Conservation (phyloP, 495 filamentous ascomycete genomes). For the Chaetomium fimeti region DNA sequence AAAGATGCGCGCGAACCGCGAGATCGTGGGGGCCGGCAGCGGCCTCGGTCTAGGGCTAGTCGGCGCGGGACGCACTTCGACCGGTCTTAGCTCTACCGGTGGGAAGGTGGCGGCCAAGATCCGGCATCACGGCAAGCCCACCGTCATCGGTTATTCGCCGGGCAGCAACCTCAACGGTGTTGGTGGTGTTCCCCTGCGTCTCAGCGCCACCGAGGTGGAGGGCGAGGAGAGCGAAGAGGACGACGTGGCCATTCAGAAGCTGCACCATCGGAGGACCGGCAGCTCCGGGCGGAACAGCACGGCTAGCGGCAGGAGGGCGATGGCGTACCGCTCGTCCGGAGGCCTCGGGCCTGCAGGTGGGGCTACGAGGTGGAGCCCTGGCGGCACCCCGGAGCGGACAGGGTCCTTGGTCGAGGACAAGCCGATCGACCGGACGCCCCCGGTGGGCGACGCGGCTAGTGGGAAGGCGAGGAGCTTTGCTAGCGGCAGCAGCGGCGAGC, state of each 20-base stretch:
- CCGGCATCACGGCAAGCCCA: constrained; percentile 71
- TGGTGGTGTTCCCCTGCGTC: constrained; percentile 78
- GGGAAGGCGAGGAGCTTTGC: constrained; percentile 47
- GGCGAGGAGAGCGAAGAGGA: constrained; percentile 78
- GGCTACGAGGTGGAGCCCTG: constrained; percentile 62
- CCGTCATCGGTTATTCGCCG: constrained; percentile 67
- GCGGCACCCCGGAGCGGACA: constrained; percentile 60
- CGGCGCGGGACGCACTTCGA: constrained; percentile 57
- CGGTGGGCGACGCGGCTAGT: constrained; percentile 44
- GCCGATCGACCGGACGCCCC: constrained; percentile 30
- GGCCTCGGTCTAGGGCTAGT: constrained; percentile 24
- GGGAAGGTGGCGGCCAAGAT: constrained; percentile 70
- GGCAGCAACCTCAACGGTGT: constrained; percentile 70
- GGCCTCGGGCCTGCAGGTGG: constrained; percentile 36
- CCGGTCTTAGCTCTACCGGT: constrained; percentile 52
- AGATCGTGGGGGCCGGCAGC: constrained; percentile 56
- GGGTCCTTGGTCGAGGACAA: constrained; percentile 46
- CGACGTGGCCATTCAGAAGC: constrained; percentile 52
- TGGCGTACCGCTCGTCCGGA: constrained; percentile 54
- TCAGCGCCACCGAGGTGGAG: constrained; percentile 92
- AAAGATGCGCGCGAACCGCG: constrained; percentile 77
- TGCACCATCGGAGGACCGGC: constrained; percentile 69
- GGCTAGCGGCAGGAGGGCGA: constrained; percentile 62
- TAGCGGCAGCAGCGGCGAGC: constrained; percentile 56
- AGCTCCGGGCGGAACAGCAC: constrained; percentile 76